Evolutionary conservation across 331 rosid genomes (phyloP).

Genomic region (Malus hybrid): DNA sequence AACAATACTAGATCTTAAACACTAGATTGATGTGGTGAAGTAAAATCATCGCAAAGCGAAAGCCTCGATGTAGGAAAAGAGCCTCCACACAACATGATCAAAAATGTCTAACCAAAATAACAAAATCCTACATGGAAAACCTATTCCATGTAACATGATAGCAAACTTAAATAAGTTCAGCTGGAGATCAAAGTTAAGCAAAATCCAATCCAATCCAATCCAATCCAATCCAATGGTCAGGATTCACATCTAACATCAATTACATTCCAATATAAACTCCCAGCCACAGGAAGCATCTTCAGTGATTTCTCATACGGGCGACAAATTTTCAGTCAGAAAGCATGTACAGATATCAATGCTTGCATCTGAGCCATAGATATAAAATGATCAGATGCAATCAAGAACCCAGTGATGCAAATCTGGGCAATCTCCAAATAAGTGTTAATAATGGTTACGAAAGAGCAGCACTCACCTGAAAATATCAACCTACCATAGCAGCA

Average conservation of each 20-base stretch:
- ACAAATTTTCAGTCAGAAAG: background rate
- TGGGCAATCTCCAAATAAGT: constrained; percentile 11
- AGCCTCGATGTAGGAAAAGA: background rate
- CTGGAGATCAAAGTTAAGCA: background rate
- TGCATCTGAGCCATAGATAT: background rate
- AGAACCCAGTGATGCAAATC: constrained; percentile 4
- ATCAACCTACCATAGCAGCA: constrained; percentile 98
- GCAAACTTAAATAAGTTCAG: background rate
- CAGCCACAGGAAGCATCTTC: background rate
- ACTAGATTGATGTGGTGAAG: background rate
- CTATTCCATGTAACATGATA: background rate
- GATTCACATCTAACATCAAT: background rate
- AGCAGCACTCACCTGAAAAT: constrained; percentile 96
- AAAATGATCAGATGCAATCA: constrained; percentile 18
- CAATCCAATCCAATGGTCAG: background rate
- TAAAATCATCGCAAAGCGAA: background rate
- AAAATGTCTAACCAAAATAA: background rate
- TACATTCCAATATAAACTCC: background rate
- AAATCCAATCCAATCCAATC: background rate
- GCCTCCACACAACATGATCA: background rate
- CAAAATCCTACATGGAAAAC: background rate
- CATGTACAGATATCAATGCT: background rate
- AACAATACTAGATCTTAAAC: background rate
- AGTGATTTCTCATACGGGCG: background rate
- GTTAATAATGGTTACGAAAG: constrained; percentile 35